phyloP scores from a whole-genome alignment of 2,329 filamentous ascomycete species.

The Penicillium sp. region DNA sequence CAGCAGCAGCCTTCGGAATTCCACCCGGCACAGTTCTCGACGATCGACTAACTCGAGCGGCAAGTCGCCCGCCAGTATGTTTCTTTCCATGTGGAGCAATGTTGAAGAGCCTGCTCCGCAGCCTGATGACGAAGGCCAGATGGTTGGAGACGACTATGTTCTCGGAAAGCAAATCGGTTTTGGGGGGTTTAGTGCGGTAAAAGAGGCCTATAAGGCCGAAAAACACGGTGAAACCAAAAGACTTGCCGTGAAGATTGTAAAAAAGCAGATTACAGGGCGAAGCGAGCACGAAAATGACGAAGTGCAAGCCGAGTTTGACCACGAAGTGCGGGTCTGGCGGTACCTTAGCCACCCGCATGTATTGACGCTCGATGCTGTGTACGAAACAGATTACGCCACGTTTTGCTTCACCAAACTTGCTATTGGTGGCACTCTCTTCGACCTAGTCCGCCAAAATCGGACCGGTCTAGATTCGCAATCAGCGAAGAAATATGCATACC shows the following conservation, averaged over 20 bases:
- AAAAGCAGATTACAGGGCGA: slow-evolving; percentile 56
- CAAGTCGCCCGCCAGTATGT: slow-evolving; percentile 60
- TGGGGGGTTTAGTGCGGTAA: slow-evolving; percentile 66
- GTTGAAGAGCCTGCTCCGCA: slow-evolving; percentile 46
- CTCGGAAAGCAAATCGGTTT: slow-evolving; percentile 65
- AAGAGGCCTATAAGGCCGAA: slow-evolving; percentile 64
- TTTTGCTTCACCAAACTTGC: slow-evolving; percentile 67
- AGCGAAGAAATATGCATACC: slow-evolving; percentile 61
- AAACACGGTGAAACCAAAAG: slow-evolving; percentile 54
- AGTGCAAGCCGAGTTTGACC: slow-evolving; percentile 66
- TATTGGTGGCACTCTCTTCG: slow-evolving; percentile 64
- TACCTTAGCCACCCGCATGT: slow-evolving; percentile 64
- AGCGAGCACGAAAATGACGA: slow-evolving; percentile 63
- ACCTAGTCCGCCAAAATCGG: slow-evolving; percentile 59
- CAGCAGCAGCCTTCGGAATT: slow-evolving; percentile 36
- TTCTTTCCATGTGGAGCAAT: slow-evolving; percentile 55
- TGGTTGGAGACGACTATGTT: slow-evolving; percentile 65
- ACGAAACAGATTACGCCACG: slow-evolving; percentile 66
- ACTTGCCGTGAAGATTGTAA: slow-evolving; percentile 66
- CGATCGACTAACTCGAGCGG: slow-evolving; percentile 53
- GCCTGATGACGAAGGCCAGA: slow-evolving; percentile 67
- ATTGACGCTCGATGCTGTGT: slow-evolving; percentile 62
- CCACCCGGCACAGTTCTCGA: slow-evolving; percentile 41
- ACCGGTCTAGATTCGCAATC: slow-evolving; percentile 52
- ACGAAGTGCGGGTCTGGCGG: slow-evolving; percentile 67